Evolutionary conservation across 306 rosid genomes (phyloP).

Genomic region (Quercus wislizeni): DNA sequence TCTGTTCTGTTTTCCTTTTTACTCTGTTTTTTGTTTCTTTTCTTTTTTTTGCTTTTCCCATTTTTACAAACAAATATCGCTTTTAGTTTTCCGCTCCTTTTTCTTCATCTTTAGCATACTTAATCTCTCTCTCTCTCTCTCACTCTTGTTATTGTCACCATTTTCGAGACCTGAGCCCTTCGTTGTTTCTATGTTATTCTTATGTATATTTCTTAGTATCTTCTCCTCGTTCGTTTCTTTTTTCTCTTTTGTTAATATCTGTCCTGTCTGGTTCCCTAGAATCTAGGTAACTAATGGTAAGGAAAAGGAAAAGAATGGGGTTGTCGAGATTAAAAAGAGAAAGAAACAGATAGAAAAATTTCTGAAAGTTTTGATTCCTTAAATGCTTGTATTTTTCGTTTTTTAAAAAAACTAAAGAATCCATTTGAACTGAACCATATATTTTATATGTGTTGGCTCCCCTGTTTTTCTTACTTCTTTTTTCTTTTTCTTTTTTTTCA

Average conservation of each 20-base stretch:
- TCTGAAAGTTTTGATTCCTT: background rate
- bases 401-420: background rate
- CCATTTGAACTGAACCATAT: background rate
- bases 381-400: background rate
- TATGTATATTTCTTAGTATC: too few species aligned
- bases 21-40: background rate
- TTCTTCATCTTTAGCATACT: too few species aligned
- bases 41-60: background rate
- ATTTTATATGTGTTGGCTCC: background rate
- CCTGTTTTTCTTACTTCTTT: background rate
- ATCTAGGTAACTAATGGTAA: background rate
- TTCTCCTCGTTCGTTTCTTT: too few species aligned
- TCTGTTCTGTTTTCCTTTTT: background rate
- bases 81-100: background rate
- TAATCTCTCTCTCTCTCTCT: too few species aligned
- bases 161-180: too few species aligned
- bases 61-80: background rate
- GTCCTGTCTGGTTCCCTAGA: slow-evolving; percentile 13
- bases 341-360: background rate
- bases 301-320: background rate
- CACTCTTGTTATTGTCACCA: too few species aligned
- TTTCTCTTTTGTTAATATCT: background rate
- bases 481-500: background rate
- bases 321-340: background rate
- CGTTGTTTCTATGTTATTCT: too few species aligned